Conservation (phyloP, 73 alveolate genomes). For the Paramecium biaurelia region DNA sequence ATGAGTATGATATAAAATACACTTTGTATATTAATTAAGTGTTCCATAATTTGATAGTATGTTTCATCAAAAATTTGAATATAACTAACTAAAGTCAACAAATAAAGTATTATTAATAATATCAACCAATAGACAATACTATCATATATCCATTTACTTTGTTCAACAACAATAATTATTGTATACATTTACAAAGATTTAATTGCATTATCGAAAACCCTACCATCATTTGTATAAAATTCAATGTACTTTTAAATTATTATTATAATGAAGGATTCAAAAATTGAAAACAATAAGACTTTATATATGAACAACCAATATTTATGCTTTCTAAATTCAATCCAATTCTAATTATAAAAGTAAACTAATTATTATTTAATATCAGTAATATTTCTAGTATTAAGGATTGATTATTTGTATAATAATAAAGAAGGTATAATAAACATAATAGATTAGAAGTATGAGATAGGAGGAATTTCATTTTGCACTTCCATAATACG, state of each 20-base stretch:
- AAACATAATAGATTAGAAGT: neutral
- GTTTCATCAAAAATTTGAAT: neutral
- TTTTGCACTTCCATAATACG: neutral
- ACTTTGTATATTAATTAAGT: neutral
- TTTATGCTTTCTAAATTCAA: conserved; percentile 12
- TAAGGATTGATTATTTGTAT: neutral
- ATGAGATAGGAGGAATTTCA: neutral
- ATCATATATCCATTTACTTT: neutral
- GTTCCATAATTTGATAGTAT: neutral
- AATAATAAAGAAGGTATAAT: neutral
- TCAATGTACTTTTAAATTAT: neutral
- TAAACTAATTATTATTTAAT: neutral
- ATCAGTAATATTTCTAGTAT: neutral
- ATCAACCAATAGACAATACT: neutral
- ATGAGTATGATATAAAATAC: neutral
- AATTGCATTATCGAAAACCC: neutral
- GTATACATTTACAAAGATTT: neutral
- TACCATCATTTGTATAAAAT: neutral
- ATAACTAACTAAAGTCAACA: neutral
- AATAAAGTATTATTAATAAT: neutral
- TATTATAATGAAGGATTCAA: neutral
- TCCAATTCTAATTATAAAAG: conserved; percentile 15
- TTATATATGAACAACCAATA: neutral
- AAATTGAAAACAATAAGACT: neutral
- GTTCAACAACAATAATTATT: neutral